Evolutionary conservation across 192 early-diverging fungal genomes (phyloP), one percentile per base, ranked within the genome.

Genomic region (Allomyces macrogynus): DNA sequence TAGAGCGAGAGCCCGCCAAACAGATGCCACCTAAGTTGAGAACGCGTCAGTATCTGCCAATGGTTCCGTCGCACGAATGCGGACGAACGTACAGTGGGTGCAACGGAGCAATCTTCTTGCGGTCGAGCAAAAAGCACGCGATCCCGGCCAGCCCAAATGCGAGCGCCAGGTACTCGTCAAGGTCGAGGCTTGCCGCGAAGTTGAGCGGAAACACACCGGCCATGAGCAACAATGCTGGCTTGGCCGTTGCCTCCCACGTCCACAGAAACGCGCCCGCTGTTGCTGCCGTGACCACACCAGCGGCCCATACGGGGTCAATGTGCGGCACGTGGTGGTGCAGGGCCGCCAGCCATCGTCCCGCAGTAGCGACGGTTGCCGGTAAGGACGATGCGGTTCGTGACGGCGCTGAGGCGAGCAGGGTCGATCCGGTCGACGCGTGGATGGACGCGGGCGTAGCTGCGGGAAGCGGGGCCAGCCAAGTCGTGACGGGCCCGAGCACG

Each of bases 181-280:
- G 27, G 27, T 43, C n/a, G 64, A 65, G 43, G 32, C 32, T 40
- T 8, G 32, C 64, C 32, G 32, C 32, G 7, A 3, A 40, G 7
- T 40, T 40, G 32, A 40, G 32, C 32, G 74, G 74, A 60, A 75
- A 67, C 71, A 69, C 70, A 7, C 67, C 12, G 61, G 71, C 69
- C 67, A 69, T 73, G 25, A 75, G 60, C 69, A 69, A 44, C 57
- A 75, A 63, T 18, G 72, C 70, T 23, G 72, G 65, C 71, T 68
- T 73, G 24, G 71, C 72, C 8, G 74, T 75, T 24, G 65, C 27
- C 18, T 64, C 62, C 74, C 74, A 75, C 2, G 71, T 70, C 18
- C 70, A 4, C 62, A 75, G 26, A 60, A 73, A 75, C 1, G 70
- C 42, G 0, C 66, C 23, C 16, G 68, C 62, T 66, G 72, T 70